Percentiles rank a stretch among this genome's conserved stretches.
These are phyloP conservation scores for Sphenostylis stenocarpa DNA, from an alignment of 306 rosid species.

Conservation along the genomic window DNA sequence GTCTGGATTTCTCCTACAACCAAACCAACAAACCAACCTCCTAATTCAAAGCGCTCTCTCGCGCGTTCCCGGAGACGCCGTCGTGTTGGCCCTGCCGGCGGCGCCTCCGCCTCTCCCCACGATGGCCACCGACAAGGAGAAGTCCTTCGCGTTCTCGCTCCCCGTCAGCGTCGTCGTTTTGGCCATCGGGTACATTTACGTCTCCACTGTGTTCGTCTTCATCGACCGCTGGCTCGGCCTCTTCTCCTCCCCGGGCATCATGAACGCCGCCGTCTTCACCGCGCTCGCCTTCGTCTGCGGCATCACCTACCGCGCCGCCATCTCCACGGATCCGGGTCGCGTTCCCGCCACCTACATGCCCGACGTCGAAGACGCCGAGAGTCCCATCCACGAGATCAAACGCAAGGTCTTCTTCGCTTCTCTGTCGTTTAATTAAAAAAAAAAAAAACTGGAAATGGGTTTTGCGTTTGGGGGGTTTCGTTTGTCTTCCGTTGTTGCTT, in stretches of 20 bases:
- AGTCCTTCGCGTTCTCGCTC: slow-evolving; percentile 41
- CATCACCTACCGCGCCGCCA: slow-evolving; percentile 54
- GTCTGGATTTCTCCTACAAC: background rate
- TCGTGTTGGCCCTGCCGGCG: slow-evolving; percentile 70
- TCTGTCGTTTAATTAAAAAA: background rate
- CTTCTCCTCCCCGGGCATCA: slow-evolving; percentile 84
- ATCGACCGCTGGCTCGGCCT: slow-evolving; percentile 90
- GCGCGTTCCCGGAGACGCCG: slow-evolving; percentile 58
- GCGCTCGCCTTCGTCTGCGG: slow-evolving; percentile 57
- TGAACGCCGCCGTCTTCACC: slow-evolving; percentile 80
- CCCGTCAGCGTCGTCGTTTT: slow-evolving; percentile 68
- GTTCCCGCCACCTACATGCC: slow-evolving; percentile 78
- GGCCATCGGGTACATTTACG: slow-evolving; percentile 63
- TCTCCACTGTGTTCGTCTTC: slow-evolving; percentile 76
- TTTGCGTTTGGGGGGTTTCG: background rate
- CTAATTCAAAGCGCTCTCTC: background rate
- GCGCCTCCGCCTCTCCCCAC: slow-evolving; percentile 25
- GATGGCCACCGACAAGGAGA: slow-evolving; percentile 35
- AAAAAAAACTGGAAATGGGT: background rate
- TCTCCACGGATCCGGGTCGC: slow-evolving; percentile 81
- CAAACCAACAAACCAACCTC: background rate
- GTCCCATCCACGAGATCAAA: slow-evolving; percentile 90
- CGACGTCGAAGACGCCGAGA: slow-evolving; percentile 67
- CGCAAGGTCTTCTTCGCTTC: slow-evolving; percentile 65
- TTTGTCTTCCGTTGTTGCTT: background rate